Base-by-base conservation (phyloP, 108 stramenopile species). In the Chaetoceros tenuissimus region DNA sequence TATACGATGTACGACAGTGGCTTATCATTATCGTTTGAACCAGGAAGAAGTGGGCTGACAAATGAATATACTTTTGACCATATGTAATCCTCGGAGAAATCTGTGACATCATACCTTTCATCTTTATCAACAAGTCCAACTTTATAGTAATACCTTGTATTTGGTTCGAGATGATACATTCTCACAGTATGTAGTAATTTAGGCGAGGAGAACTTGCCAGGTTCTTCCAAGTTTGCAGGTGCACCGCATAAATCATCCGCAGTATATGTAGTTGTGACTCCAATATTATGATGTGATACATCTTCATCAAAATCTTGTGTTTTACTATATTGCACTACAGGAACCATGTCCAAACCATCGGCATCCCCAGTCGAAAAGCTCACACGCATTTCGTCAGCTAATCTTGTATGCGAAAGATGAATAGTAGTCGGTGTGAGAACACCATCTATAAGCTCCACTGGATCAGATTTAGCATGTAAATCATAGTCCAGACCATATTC, bases 191-290 rank as follows among this genome's bases (percentile, higher is more conserved):
- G 83, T 5, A 85, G 59, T 28, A 66, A 43, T 26, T 83, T 82
- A 30, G 87, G 87, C 2, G 68, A 52, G 3, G 63, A 48, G 59
- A 85, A 85, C 21, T 59, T 63, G 5, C 79, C 82, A 5, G 76
- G 55, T 50, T 75, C 72, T 2, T 62, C 71, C 7, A 60, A 59
- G 48, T 75, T 87, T n/a, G 79, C 84, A 3, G 82, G 84, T 34
- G 59, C 71, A 52, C 73, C 64, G 57, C 87, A 89, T 80, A 89
- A 66, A 49, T 89, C 87, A 0, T 45, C 34, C 3, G 81, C 73
- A 23, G 48, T 21, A 48, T 89, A 89, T n/a, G 84, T 83, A 19
- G 65, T 58, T 23, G 68, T 72, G 50, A 62, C 53, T 52, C 73
- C 76, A 53, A 29, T 31, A 5, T 26, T 52, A 20, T 47, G 57